A percentile compares a stretch with the other conserved stretches of the same genome.
Conservation (phyloP, 305 asterid species). For the Plantago rigida region DNA sequence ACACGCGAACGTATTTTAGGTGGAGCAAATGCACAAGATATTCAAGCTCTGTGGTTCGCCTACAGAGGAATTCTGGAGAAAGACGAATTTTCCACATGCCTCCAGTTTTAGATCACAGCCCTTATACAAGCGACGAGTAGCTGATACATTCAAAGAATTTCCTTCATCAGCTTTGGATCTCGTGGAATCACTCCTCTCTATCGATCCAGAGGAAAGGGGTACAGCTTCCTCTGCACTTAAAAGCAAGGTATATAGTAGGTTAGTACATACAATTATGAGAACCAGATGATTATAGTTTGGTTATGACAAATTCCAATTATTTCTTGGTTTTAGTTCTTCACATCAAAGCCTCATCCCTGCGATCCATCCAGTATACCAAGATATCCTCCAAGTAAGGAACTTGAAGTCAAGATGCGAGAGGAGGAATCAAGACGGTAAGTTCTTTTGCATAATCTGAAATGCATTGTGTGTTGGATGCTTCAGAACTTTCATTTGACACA, state of each 20-base stretch:
- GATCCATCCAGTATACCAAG: constrained; percentile 66
- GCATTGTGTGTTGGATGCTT: neutral
- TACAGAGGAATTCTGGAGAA: constrained; percentile 61
- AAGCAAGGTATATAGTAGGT: constrained; percentile 39
- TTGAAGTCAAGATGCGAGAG: constrained; percentile 51
- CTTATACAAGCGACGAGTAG: constrained; percentile 46
- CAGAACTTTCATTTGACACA: neutral
- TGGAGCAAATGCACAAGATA: constrained; percentile 89
- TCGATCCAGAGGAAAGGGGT: constrained; percentile 69
- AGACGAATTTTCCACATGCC: constrained; percentile 55
- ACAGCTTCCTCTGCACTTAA: constrained; percentile 61
- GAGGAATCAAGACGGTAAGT: constrained; percentile 58
- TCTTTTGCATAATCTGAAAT: neutral
- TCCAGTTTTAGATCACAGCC: constrained; percentile 61
- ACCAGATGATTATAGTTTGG: too few relatives aligned
- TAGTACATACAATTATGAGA: too few relatives aligned
- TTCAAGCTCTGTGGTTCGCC: constrained; percentile 94
- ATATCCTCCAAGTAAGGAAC: constrained; percentile 66
- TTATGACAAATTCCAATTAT: too few relatives aligned
- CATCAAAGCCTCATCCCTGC: constrained; percentile 57
- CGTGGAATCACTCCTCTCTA: constrained; percentile 52
- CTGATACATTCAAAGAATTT: constrained; percentile 59
- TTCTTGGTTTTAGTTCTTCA: constrained; percentile 54
- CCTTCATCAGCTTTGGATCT: constrained; percentile 67
- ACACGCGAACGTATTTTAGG: constrained; percentile 29